Evolutionary conservation across 352 stramenopile genomes (phyloP), one percentile per base, ranked within the genome.

Genomic region (Phytophthora macrochlamydospora): DNA sequence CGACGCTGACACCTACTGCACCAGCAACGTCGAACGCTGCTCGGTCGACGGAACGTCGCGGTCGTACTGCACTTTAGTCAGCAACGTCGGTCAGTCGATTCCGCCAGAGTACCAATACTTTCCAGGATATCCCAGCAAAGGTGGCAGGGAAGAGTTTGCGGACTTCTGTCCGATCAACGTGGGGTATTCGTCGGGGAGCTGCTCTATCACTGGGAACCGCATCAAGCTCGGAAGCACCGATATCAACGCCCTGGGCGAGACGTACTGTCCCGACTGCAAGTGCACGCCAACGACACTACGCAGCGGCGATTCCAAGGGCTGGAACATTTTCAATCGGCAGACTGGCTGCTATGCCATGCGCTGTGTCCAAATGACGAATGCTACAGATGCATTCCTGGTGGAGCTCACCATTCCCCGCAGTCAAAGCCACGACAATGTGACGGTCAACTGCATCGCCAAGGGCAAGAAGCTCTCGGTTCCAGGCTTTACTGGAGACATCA

Each of bases 101-200:
- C 77, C 82, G 2, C 7, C 59, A 1, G 48, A 70, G 33, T 84
- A 80, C 52, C 86, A 90, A 57, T 92, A 94, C 45, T 94, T 94
- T 49, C 61, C 49, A 7, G 29, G 7, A 0, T 68, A 82, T 3
- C 43, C 69, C 7, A 80, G 54, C 0, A 68, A 74, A 5, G 86
- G 83, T 7, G 79, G 83, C 4, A 64, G 65, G n/a, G 81, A 88
- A 51, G 66, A 62, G 3, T 92, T 80, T 56, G 79, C 83, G 0
- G 83, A 94, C 54, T 94, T 76, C 30, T 94, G 83, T 38, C 85
- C 83, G 4, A 65, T 92, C 56, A 85, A 87, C 43, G 78, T 83
- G 29, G 82, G 75, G 12, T 92, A 81, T 58, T 54, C 59, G 7
- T 61, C 57, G 12, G 84, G 84, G 7, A 82, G 92, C 61, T 94